Evolutionary conservation across 331 rosid genomes (phyloP).

Genomic region (Acacia concinna): DNA sequence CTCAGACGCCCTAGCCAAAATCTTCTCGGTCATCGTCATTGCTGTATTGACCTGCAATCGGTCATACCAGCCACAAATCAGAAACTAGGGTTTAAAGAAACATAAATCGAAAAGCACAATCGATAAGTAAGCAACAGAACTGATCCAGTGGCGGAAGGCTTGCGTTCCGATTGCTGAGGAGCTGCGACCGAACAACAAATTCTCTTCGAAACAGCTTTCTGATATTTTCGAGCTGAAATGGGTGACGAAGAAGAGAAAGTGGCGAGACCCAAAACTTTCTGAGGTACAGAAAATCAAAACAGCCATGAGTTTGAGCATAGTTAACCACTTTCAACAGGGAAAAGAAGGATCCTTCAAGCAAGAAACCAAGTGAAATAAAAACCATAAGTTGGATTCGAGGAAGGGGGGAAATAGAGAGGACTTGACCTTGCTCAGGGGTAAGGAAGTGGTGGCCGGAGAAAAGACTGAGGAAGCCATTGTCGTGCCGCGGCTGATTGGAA

Average conservation of each 20-base stretch:
- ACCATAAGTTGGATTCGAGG: background rate
- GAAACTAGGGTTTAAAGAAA: background rate
- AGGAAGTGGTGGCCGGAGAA: constrained; percentile 33
- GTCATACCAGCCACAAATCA: constrained; percentile 16
- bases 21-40: constrained; percentile 96
- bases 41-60: constrained; percentile 71
- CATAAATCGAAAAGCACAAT: constrained; percentile 3
- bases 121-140: constrained; percentile 36
- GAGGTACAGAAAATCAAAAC: constrained; percentile 17
- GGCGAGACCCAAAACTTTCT: constrained; percentile 56
- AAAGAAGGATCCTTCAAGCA: background rate
- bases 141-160: constrained; percentile 83
- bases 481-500: background rate
- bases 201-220: constrained; percentile 41
- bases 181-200: constrained; percentile 62
- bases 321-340: constrained; percentile 23
- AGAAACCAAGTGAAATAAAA: background rate
- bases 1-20: constrained; percentile 81
- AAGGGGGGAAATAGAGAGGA: background rate
- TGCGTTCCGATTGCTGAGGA: constrained; percentile 83
- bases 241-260: constrained; percentile 45
- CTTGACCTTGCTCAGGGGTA: constrained; percentile 28
- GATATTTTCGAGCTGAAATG: constrained; percentile 45
- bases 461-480: constrained; percentile 41
- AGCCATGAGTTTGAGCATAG: constrained; percentile 11